A percentile compares a stretch with the other conserved stretches of the same genome.
Evolutionary conservation across 2,329 filamentous ascomycete species (phyloP).

Genomic region (Fusarium falciforme): DNA sequence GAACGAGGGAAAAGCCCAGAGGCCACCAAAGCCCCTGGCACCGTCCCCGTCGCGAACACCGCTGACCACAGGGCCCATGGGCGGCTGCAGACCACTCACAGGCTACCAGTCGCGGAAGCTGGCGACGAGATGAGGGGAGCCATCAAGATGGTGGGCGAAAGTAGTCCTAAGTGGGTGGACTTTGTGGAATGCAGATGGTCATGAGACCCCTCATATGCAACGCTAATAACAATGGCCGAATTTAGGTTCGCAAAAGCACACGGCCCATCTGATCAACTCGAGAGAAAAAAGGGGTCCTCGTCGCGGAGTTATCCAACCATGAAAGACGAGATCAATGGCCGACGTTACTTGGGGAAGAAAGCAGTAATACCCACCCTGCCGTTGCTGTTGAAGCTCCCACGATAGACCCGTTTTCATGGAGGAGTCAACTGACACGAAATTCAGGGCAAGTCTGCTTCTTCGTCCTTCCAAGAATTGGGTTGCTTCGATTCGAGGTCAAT

Average conservation of each 20-base stretch:
- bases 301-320: slow-evolving; percentile 37
- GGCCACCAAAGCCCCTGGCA: slow-evolving; percentile 27
- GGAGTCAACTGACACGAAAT: slow-evolving; percentile 23
- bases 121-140: slow-evolving; percentile 30
- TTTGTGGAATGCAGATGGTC: slow-evolving; percentile 45
- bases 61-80: slow-evolving; percentile 28
- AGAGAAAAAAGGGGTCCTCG: slow-evolving; percentile 35
- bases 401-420: slow-evolving; percentile 16
- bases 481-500: slow-evolving; percentile 9
- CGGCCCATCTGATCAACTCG: slow-evolving; percentile 42
- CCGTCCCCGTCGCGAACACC: slow-evolving; percentile 18
- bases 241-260: slow-evolving; percentile 45
- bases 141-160: slow-evolving; percentile 35
- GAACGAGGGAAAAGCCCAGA: not conserved
- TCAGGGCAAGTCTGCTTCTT: not conserved
- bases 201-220: slow-evolving; percentile 46
- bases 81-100: slow-evolving; percentile 34
- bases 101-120: slow-evolving; percentile 26
- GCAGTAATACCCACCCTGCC: slow-evolving; percentile 1
- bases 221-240: slow-evolving; percentile 44
- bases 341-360: not conserved
- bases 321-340: not conserved
- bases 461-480: not conserved
- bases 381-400: slow-evolving; percentile 21
- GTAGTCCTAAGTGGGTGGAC: slow-evolving; percentile 36